Evolutionary conservation across 108 stramenopile species (phyloP).

Genomic region (Nitzschia palea): DNA sequence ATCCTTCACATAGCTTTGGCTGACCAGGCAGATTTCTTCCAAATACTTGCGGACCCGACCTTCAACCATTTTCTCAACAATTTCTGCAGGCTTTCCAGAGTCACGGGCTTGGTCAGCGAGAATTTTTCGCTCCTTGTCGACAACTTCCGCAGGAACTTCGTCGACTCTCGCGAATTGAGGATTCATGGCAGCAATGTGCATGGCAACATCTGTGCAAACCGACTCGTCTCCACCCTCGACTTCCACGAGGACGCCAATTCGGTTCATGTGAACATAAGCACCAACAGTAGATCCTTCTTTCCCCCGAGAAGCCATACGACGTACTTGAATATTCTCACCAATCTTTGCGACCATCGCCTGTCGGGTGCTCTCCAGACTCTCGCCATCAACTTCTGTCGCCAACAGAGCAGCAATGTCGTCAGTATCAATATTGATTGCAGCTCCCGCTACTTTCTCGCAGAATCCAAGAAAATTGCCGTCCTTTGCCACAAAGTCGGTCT

Average conservation of each 20-base stretch:
- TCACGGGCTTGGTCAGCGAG: constrained; percentile 63
- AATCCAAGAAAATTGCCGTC: constrained; percentile 62
- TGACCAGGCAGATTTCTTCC: constrained; percentile 70
- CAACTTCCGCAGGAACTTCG: constrained; percentile 70
- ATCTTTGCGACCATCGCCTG: constrained; percentile 77
- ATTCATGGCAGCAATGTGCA: constrained; percentile 85
- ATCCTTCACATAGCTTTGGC: constrained; percentile 77
- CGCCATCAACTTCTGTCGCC: constrained; percentile 45
- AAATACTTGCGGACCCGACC: constrained; percentile 84
- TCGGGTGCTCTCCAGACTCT: constrained; percentile 48
- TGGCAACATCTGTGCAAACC: constrained; percentile 61
- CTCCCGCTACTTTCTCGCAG: constrained; percentile 58
- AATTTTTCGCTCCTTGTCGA: constrained; percentile 72
- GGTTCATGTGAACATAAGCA: constrained; percentile 74
- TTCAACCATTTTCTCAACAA: constrained; percentile 80
- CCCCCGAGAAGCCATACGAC: constrained; percentile 51
- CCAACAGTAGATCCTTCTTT: constrained; percentile 50
- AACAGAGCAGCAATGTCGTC: constrained; percentile 54
- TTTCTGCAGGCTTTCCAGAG: constrained; percentile 77
- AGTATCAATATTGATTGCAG: constrained; percentile 35
- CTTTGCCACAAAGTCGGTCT: constrained; percentile 82
- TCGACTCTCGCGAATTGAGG: constrained; percentile 72
- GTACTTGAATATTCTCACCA: constrained; percentile 79
- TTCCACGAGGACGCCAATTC: constrained; percentile 66
- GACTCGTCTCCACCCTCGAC: constrained; percentile 54